These are phyloP conservation scores for Pseudozyma tsukubaensis DNA, from an alignment of 1,284 basidiomycete species.

Conservation along the genomic window DNA sequence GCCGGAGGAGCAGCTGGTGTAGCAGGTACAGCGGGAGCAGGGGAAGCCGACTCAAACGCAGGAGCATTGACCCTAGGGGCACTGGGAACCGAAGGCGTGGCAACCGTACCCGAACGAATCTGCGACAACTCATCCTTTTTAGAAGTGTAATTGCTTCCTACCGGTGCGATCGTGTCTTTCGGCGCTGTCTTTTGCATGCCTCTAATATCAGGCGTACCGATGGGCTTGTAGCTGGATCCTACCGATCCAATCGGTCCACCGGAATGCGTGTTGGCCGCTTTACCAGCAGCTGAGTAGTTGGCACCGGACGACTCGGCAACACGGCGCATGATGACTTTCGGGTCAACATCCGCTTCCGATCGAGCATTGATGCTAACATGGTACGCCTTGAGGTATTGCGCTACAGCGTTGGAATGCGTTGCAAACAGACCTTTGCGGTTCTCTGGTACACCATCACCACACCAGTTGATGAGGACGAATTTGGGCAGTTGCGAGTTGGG, in stretches of 20 bases:
- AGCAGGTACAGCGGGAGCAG: constrained; percentile 27
- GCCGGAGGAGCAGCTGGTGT: constrained; percentile 21
- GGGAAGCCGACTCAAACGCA: constrained; percentile 36
- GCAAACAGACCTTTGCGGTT: constrained; percentile 90
- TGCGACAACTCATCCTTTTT: constrained; percentile 63
- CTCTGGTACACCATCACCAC: constrained; percentile 94
- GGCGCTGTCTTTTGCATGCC: constrained; percentile 59
- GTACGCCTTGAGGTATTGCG: constrained; percentile 80
- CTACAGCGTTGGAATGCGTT: constrained; percentile 84
- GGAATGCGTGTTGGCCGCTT: constrained; percentile 61
- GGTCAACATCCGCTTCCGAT: constrained; percentile 77
- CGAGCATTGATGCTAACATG: constrained; percentile 93
- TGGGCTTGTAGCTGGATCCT: constrained; percentile 62
- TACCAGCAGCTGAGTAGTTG: constrained; percentile 77
- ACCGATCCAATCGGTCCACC: constrained; percentile 62
- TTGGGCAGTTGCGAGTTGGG: constrained; percentile 90
- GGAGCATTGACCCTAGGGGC: constrained; percentile 37
- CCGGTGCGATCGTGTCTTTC: constrained; percentile 59
- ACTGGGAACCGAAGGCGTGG: constrained; percentile 27
- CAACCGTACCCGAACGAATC: constrained; percentile 52
- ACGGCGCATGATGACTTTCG: constrained; percentile 75
- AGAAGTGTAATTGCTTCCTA: constrained; percentile 60
- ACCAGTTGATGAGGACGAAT: constrained; percentile 82
- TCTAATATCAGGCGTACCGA: constrained; percentile 66
- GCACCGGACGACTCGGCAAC: constrained; percentile 92